Base-by-base conservation (phyloP, 2,329 filamentous ascomycete genomes). In the Raffaelea ambrosiae region DNA sequence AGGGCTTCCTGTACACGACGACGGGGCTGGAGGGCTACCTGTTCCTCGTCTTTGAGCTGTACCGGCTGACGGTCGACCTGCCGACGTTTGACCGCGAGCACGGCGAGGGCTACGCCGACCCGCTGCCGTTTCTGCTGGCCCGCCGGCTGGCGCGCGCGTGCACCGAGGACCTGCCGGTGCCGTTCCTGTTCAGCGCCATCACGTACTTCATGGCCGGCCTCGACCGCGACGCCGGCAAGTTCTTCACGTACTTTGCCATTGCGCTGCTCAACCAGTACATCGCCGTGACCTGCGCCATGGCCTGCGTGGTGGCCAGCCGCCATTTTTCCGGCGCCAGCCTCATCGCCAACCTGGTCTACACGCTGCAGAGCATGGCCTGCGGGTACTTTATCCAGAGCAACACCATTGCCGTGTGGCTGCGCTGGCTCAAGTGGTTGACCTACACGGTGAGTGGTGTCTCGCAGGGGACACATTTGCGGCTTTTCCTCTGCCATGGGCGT, bases 161-260 rank as follows among this genome's bases (percentile, higher is more conserved):
- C 2, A 79, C 84, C 1, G 85, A 90, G 59, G 85, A 89, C 57
- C 58, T 89, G 0, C 83, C 33, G 5, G 33, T 36, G 33, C 33
- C 33, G 33, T 14, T 36, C 5, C 14, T 36, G 5, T 36, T 36
- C 58, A 81, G 81, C 5, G 64, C 81, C 2, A 82, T 89, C 8
- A 83, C 81, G 58, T 90, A 89, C 62, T 89, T 87, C 61, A 88
- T 89, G 82, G 77, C 80, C 7, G 84, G 84, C 0, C 86, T 88
- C 55, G 77, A 85, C 42, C 69, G 73, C 3, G 74, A 81, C 9
- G 77, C 73, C 0, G 63, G 58, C 2, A 77, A 83, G 47, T 89
- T 88, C 62, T 81, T 90, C 49, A 80, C 74, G 1, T 90, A 88
- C 65, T 83, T 89, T 53, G 69, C 73, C 3, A 71, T 88, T 35